Evolutionary conservation across 2,329 filamentous ascomycete species (phyloP).

Genomic region (Penicillium rolfsii): DNA sequence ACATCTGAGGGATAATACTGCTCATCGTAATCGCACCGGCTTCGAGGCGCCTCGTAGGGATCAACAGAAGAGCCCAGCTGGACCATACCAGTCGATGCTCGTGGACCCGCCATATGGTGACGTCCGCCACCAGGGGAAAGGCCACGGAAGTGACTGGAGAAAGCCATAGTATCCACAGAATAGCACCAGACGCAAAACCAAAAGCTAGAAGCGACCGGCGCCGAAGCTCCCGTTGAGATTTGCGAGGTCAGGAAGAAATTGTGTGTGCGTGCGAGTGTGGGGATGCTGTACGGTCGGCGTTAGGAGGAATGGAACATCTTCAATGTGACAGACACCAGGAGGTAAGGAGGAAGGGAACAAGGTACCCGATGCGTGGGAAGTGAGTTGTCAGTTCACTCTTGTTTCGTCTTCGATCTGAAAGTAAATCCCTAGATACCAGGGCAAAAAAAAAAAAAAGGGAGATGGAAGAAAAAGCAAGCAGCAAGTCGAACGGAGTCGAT

Average conservation of each 20-base stretch:
- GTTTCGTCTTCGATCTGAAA: background rate
- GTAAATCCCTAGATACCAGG: constrained; percentile 2
- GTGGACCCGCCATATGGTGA: constrained; percentile 39
- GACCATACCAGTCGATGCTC: constrained; percentile 48
- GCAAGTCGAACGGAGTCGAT: background rate
- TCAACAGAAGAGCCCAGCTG: constrained; percentile 41
- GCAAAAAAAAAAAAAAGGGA: background rate
- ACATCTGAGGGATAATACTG: constrained; percentile 37
- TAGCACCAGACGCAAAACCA: background rate
- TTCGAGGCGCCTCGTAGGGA: constrained; percentile 35
- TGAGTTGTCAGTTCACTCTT: background rate
- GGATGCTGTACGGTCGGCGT: constrained; percentile 3
- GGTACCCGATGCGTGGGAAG: background rate
- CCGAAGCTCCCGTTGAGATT: background rate
- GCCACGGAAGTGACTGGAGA: constrained; percentile 38
- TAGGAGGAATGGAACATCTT: background rate
- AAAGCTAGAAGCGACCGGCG: background rate
- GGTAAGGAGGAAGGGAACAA: background rate
- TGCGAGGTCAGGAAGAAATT: background rate
- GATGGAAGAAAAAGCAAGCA: constrained; percentile 4
- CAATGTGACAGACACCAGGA: background rate
- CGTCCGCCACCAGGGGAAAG: constrained; percentile 40
- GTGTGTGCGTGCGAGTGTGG: background rate
- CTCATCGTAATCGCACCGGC: constrained; percentile 35
- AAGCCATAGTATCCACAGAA: constrained; percentile 31